Percentiles rank a stretch among this genome's conserved stretches.
phyloP scores from a whole-genome alignment of 441 rosid genomes.

The Euphorbia schlechtendalii region DNA sequence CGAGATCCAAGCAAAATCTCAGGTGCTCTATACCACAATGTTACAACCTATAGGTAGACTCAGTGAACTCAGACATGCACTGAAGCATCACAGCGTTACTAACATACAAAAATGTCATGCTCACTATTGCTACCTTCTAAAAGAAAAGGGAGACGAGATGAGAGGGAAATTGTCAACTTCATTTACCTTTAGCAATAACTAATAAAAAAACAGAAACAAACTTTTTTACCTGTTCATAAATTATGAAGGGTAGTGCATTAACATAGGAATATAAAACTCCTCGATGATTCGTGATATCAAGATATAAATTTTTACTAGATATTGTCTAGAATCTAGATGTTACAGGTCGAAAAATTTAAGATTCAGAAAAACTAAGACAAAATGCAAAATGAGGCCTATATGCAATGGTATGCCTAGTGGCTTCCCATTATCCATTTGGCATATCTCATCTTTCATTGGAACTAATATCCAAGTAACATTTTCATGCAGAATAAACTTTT shows the following conservation, averaged over 20 bases:
- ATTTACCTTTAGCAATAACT: background rate
- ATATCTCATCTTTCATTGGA: background rate
- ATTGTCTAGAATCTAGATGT: background rate
- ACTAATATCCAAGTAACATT: background rate
- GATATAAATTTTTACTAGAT: background rate
- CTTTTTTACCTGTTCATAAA: too few species aligned
- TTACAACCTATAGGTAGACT: conserved; percentile 66
- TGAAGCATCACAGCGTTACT: conserved; percentile 1
- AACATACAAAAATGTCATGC: background rate
- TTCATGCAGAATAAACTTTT: too few species aligned
- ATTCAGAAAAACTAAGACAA: background rate
- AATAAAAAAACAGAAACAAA: background rate
- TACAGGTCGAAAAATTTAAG: background rate
- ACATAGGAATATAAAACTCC: background rate
- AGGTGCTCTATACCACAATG: conserved; percentile 98
- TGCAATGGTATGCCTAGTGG: background rate
- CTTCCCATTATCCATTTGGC: background rate
- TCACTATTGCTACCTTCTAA: conserved; percentile 1
- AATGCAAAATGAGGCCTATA: background rate
- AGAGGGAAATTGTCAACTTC: background rate
- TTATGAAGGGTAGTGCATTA: too few species aligned
- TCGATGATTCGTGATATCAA: background rate
- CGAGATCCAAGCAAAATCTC: conserved; percentile 97
- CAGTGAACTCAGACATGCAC: conserved; percentile 4
- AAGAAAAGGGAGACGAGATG: background rate